Evolutionary conservation across 805 yeast genomes (phyloP), one percentile per base, ranked within the genome.

Genomic region (Geotrichum ghanense): DNA sequence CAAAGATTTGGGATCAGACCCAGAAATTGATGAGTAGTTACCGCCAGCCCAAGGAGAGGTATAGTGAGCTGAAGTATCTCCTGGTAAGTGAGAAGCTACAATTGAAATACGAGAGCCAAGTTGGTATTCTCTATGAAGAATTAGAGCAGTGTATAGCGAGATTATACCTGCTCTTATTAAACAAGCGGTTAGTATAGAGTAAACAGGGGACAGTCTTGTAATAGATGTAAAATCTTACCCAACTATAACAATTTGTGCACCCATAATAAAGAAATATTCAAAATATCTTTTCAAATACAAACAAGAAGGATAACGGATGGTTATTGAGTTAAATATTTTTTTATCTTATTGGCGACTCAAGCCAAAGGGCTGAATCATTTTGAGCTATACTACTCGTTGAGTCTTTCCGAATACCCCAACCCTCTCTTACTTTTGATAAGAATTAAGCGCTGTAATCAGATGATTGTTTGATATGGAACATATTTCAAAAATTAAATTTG

Each of bases 31-130:
- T 2, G 79, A 72, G 56, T 76, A 76, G 57, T 77, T 76, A 5
- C 78, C 81, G 22, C 82, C 82, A 1, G 95, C 95, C 75, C 82
- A 81, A 0, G 95, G 95, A 0, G 89, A 81, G 1, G 95, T 79
- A 61, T 81, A 85, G 44, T 75, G 69, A 48, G 75, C 75, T 3
- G 87, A 78, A 52, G 77, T 81, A 56, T 85, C 95, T 3, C 94
- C 95, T 2, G 95, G 94, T 34, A 80, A 61, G 54, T 72, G 74
- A 56, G 81, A 75, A 5, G 85, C 90, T 17, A 80, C 54, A 1
- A 84, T 72, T 3, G 75, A 69, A 50, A 85, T 73, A 3, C 73
- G 63, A 1, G 58, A 47, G 22, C 54, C 56, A 31, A 31, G 12
- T 2, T 69, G 67, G 9, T 64, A 64, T 12, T 68, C 62, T 22